These are phyloP conservation scores for Russula sp. DNA, from an alignment of 768 basidiomycete genomes.

Conservation along the genomic window DNA sequence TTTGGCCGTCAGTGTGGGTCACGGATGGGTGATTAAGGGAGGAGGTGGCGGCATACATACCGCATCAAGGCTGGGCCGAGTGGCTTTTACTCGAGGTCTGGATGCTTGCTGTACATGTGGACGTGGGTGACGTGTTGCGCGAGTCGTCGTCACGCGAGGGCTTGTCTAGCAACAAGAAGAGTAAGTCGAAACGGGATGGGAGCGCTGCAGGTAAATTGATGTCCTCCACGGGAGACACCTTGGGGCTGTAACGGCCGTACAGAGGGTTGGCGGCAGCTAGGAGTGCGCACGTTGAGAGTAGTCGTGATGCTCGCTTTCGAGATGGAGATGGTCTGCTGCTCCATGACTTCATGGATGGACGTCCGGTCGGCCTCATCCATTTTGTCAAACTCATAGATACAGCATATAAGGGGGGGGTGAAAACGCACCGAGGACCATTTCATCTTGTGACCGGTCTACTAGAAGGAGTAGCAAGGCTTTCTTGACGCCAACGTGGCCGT, in stretches of 20 bases:
- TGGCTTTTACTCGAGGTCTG: constrained; percentile 74
- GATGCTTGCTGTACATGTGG: constrained; percentile 92
- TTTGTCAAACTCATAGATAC: constrained; percentile 99
- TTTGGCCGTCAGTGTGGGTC: constrained; percentile 6
- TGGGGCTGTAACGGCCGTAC: constrained; percentile 96
- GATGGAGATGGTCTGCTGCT: constrained; percentile 99
- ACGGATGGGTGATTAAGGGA: background rate
- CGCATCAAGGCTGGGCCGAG: constrained; percentile 85
- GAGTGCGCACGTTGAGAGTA: constrained; percentile 94
- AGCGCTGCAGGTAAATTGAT: constrained; percentile 98
- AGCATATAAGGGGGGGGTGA: constrained; percentile 57
- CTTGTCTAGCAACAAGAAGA: constrained; percentile 96
- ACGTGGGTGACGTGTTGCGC: constrained; percentile 98
- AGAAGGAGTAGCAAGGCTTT: constrained; percentile 88
- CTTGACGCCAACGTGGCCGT: constrained; percentile 95
- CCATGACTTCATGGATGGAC: constrained; percentile 99
- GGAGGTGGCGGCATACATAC: constrained; percentile 34
- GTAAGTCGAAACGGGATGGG: constrained; percentile 89
- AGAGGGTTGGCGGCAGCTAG: constrained; percentile 97
- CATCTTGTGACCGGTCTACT: constrained; percentile 96
- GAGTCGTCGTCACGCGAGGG: constrained; percentile 88
- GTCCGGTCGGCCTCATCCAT: constrained; percentile 99
- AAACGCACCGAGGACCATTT: constrained; percentile 91
- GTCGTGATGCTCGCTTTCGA: constrained; percentile 99
- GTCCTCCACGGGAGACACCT: constrained; percentile 96